These are phyloP conservation scores for Fragilaria crotonensis DNA, from an alignment of 108 stramenopile species.

Conservation along the genomic window DNA sequence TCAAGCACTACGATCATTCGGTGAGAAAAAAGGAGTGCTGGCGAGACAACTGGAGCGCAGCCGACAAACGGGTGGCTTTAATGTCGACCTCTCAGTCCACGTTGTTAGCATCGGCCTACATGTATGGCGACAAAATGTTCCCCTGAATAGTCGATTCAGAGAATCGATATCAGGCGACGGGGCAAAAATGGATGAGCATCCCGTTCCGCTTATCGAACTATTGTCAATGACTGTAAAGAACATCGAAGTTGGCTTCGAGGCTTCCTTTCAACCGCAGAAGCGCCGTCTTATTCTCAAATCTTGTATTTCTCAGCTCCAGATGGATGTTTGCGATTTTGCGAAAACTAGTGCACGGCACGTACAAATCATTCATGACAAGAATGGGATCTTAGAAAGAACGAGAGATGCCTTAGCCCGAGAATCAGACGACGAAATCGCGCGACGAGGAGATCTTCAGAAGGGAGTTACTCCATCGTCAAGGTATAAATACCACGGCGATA, in stretches of 20 bases:
- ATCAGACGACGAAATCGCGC: neutral
- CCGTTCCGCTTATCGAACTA: slow-evolving; percentile 8
- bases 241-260: slow-evolving; percentile 33
- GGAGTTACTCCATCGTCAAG: too few relatives aligned
- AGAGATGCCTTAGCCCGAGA: neutral
- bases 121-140: slow-evolving; percentile 38
- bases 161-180: neutral
- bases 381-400: neutral
- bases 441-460: too few relatives aligned
- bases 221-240: slow-evolving; percentile 16
- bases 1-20: too few relatives aligned
- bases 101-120: neutral
- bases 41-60: slow-evolving; percentile 2
- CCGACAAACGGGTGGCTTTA: neutral
- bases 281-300: slow-evolving; percentile 28
- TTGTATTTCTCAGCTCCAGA: slow-evolving; percentile 12
- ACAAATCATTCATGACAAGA: neutral
- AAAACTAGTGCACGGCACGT: slow-evolving; percentile 1
- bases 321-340: slow-evolving; percentile 18
- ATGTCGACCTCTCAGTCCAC: neutral
- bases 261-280: slow-evolving; percentile 9
- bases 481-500: too few relatives aligned
- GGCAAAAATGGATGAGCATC: neutral
- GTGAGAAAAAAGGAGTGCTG: slow-evolving; percentile 1
- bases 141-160: slow-evolving; percentile 17